Conservation (phyloP, 768 basidiomycete species). For the Trametes maxima region DNA sequence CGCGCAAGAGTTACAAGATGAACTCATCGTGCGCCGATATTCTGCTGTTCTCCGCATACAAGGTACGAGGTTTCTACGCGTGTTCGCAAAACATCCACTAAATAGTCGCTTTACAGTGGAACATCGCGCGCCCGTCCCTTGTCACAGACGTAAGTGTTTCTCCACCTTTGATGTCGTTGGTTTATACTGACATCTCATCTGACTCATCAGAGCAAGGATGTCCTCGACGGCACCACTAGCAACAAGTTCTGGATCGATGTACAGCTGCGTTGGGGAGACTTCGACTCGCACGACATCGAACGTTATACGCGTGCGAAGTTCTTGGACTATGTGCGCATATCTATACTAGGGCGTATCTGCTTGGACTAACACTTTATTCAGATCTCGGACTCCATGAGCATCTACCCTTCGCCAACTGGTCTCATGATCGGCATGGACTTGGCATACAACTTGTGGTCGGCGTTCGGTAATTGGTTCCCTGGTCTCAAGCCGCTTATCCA, state of each 20-base stretch:
- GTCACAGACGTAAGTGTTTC: conserved; percentile 77
- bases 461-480: conserved; percentile 99
- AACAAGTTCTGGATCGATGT: conserved; percentile 99
- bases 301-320: conserved; percentile 99
- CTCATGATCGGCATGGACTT: conserved; percentile 99
- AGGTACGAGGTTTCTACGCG: conserved; percentile 43
- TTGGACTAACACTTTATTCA: conserved; percentile 31
- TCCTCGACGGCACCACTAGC: conserved; percentile 95
- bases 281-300: conserved; percentile 98
- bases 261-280: conserved; percentile 96
- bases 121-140: conserved; percentile 93
- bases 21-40: conserved; percentile 99
- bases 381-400: conserved; percentile 97
- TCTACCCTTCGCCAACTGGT: conserved; percentile 98
- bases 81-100: background rate
- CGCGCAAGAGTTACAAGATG: conserved; percentile 99
- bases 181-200: background rate
- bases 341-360: background rate
- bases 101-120: conserved; percentile 64
- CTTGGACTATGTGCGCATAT: conserved; percentile 82
- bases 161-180: conserved; percentile 26
- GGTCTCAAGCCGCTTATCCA: conserved; percentile 97
- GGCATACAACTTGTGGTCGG: conserved; percentile 98
- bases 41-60: conserved; percentile 93
- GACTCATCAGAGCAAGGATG: conserved; percentile 76